phyloP scores from a whole-genome alignment of 2,329 filamentous ascomycete species.

The Volutella citrinella region DNA sequence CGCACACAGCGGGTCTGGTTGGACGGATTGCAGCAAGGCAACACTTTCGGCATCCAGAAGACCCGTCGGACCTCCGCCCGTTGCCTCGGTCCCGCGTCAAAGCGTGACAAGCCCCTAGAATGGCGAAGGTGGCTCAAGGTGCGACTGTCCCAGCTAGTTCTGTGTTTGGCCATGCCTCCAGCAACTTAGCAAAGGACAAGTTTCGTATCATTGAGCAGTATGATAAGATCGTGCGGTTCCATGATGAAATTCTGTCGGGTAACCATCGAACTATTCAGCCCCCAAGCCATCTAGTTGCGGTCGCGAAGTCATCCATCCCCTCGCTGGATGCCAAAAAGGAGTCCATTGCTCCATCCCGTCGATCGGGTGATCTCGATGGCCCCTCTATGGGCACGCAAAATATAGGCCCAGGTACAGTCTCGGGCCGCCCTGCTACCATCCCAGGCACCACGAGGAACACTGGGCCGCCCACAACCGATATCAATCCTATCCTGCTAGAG shows the following conservation, averaged over 20 bases:
- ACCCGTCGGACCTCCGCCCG: no score
- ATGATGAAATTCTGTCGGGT: conserved; percentile 77
- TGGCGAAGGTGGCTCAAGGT: conserved; percentile 13
- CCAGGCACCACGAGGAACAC: conserved; percentile 49
- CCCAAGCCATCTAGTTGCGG: conserved; percentile 37
- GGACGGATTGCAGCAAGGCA: conserved; percentile 11
- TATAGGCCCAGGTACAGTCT: no score
- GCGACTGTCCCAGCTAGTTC: no score
- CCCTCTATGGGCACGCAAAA: no score
- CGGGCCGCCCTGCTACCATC: no score
- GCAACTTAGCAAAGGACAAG: conserved; percentile 42
- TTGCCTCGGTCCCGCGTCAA: no score
- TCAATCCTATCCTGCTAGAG: conserved; percentile 79
- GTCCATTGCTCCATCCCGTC: no score
- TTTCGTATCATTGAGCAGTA: conserved; percentile 64
- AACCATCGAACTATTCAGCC: conserved; percentile 63
- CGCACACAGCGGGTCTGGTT: conserved; percentile 7
- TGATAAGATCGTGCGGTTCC: conserved; percentile 76
- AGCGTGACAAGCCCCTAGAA: no score
- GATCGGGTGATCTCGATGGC: no score
- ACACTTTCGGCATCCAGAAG: no score
- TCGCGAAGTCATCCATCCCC: conserved; percentile 16
- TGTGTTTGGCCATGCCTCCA: no score
- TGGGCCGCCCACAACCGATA: no score
- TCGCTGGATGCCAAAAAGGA: conserved; percentile 21